Percentiles rank a stretch among this genome's conserved stretches.
These are phyloP conservation scores for Trichosporon asahii DNA, from an alignment of 1,284 basidiomycete species.

Conservation along the genomic window DNA sequence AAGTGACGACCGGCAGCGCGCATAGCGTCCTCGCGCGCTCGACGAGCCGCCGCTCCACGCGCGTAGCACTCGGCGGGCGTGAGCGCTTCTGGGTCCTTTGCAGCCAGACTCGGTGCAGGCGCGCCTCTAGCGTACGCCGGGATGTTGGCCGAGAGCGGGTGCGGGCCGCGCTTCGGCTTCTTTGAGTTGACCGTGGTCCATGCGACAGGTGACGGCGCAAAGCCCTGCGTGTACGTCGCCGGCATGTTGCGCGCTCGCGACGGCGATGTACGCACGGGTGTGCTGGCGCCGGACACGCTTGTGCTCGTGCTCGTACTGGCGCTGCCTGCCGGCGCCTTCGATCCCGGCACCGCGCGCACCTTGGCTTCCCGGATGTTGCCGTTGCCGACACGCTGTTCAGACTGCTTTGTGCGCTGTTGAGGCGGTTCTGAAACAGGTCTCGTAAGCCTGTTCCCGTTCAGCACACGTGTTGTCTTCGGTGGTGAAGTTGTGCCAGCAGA, in stretches of 20 bases:
- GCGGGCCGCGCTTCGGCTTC: conserved; percentile 12
- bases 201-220: conserved; percentile 32
- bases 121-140: conserved; percentile 36
- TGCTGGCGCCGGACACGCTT: background rate
- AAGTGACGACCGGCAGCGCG: conserved; percentile 41
- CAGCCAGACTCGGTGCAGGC: conserved; percentile 14
- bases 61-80: conserved; percentile 36
- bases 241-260: background rate
- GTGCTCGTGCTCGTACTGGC: background rate
- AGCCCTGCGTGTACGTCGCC: background rate
- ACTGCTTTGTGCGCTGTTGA: background rate
- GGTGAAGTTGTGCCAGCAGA: background rate
- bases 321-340: background rate
- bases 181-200: conserved; percentile 40
- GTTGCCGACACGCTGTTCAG: background rate
- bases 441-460: conserved; percentile 18
- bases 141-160: conserved; percentile 36
- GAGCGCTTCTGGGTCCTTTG: conserved; percentile 13
- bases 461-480: conserved; percentile 9
- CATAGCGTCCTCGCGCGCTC: conserved; percentile 36
- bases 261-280: background rate
- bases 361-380: background rate
- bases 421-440: conserved; percentile 11
- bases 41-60: conserved; percentile 33
- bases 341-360: conserved; percentile 12